Percentiles rank a stretch among this genome's conserved stretches.
These are phyloP conservation scores for Spergularia marina DNA, from an alignment of 148 eudicot genomes.

Conservation along the genomic window DNA sequence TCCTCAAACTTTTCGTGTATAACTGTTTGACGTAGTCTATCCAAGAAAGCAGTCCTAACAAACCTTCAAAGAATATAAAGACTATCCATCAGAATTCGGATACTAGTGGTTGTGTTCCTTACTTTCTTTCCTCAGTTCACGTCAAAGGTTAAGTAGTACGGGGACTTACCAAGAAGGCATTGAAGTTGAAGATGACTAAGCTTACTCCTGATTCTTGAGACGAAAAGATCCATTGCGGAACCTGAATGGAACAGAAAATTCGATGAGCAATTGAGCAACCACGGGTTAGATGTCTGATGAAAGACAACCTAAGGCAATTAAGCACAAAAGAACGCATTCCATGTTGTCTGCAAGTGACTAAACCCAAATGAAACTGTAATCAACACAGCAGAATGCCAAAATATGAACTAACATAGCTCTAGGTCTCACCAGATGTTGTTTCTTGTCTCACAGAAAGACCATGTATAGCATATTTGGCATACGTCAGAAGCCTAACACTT, in stretches of 20 bases:
- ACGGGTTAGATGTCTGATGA: background rate
- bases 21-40: slow-evolving; percentile 33
- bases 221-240: slow-evolving; percentile 10
- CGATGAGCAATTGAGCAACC: background rate
- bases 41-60: slow-evolving; percentile 49
- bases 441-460: slow-evolving; percentile 52
- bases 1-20: slow-evolving; percentile 16
- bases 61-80: slow-evolving; percentile 29
- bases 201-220: slow-evolving; percentile 30
- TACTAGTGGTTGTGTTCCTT: background rate
- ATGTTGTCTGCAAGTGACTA: background rate
- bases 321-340: background rate
- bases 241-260: slow-evolving; percentile 30
- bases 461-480: slow-evolving; percentile 66
- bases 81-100: background rate
- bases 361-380: background rate
- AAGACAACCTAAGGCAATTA: background rate
- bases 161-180: slow-evolving; percentile 45
- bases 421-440: slow-evolving; percentile 48
- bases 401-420: background rate
- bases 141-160: background rate
- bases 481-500: slow-evolving; percentile 53
- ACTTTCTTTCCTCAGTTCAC: background rate
- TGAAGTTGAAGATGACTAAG: slow-evolving; percentile 39
- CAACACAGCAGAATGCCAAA: background rate